Base-by-base conservation (phyloP, 1,284 basidiomycete species). In the Trichosporon sp. region DNA sequence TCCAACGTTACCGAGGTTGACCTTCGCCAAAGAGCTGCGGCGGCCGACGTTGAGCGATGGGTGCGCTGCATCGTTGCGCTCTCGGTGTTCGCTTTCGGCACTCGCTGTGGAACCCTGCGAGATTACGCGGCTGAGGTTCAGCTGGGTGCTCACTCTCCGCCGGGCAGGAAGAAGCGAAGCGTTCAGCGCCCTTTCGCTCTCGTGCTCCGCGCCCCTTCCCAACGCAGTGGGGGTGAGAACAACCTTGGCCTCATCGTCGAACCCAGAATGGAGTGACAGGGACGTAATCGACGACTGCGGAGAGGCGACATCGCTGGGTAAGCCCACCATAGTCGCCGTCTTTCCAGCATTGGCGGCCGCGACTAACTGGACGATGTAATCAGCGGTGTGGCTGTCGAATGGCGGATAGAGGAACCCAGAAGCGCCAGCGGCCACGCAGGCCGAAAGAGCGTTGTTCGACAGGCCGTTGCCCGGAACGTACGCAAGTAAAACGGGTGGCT, bases 331-430 rank as follows among this genome's bases (percentile, higher is more conserved):
- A 1, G 34, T 47, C 2, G 66, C 13, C 1, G 67, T 25, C 70
- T 65, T 68, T 15, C 68, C 70, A 27, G 75, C 72, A 58, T 69
- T 74, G n/a, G 78, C 77, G 1, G 78, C 75, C 15, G 63, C 35
- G 3, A 77, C 76, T 68, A 81, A 75, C 34, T 75, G 70, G 23
- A 64, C 68, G n/a, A 81, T 69, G 15, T 75, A 56, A 6, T 65
- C 25, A 11, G 76, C 74, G 0, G 76, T 79, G 32, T 74, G 68
- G 1, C 66, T 38, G 64, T 78, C 76, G 64, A 78, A 83, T 3
- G 82, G 81, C 5, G 82, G 81, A 21, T 78, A 78, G 9, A 83
- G 72, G 0, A 83, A 80, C 18, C 81, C 81, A 0, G 76, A 71
- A 0, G 80, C 80, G 7, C 82, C 81, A 5, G 78, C 78, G n/a